phyloP scores from a whole-genome alignment of 192 early-diverging fungal species.

The Linnemannia elongata region DNA sequence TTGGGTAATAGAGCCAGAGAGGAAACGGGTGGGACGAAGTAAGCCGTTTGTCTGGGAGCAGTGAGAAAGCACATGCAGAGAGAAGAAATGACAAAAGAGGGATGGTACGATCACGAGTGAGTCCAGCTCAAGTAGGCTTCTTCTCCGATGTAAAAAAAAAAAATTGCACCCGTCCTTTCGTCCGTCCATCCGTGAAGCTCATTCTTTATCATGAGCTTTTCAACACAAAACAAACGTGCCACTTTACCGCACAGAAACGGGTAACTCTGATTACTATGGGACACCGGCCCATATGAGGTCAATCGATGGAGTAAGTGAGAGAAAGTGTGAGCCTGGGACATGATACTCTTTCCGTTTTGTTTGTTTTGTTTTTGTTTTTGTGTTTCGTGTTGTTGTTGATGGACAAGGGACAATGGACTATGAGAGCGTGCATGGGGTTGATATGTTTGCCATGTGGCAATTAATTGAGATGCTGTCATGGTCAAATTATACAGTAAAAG shows the following conservation, averaged over 20 bases:
- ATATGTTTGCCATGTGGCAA: constrained; percentile 3
- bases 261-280: background rate
- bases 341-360: too few relatives aligned
- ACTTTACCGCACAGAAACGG: background rate
- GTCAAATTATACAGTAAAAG: background rate
- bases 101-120: background rate
- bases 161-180: background rate
- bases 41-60: too few relatives aligned
- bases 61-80: too few relatives aligned
- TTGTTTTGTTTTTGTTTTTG: too few relatives aligned
- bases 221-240: background rate
- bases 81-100: too few relatives aligned
- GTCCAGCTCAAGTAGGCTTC: background rate
- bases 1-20: too few relatives aligned
- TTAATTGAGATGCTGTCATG: background rate
- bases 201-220: background rate
- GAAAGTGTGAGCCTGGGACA: too few relatives aligned
- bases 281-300: too few relatives aligned
- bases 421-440: too few relatives aligned
- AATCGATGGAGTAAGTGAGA: too few relatives aligned
- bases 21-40: too few relatives aligned
- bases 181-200: background rate
- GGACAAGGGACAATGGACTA: background rate
- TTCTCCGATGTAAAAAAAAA: background rate
- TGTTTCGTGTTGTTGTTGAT: background rate